Base-by-base conservation (phyloP, 345 rosid genomes). In the Pistacia vera region DNA sequence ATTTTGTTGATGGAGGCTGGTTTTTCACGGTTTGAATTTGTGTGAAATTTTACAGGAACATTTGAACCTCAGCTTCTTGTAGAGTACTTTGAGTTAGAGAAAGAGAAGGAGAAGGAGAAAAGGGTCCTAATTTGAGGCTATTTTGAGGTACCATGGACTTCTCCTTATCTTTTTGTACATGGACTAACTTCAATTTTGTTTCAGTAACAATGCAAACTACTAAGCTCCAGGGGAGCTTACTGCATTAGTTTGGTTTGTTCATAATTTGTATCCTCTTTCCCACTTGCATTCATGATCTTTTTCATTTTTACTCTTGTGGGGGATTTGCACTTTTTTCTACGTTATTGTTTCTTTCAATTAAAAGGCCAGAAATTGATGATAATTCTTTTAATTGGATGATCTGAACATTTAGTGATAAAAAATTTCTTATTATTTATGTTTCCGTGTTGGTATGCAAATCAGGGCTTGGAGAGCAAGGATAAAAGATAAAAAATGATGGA, bases 401-500 rank as follows among this genome's bases (percentile, higher is more conserved):
- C 33, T 30, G 33, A 30, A 30, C 33, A 30, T 30, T 30, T 30
- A 30, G 33, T 30, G 33, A 1, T 30, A 30, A 30, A 30, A 30
- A 30, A 1, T 30, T 30, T 30, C 33, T 30, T 30, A 30, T 30
- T 25, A 18, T 30, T 14, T 30, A 70, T 52, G 30, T 17, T 2
- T 48, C n/a, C 16, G 0, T 54, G 28, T 52, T 54, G 61, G 18
- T 63, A 52, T 62, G 60, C 35, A 18, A 5, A 35, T 13, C 55
- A 69, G 74, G 61, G 33, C 46, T 20, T 51, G 20, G 62, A 33
- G 66, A 70, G 54, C 62, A 66, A 65, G 77, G 46, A 20, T 44
- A 25, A 57, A 77, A 54, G 57, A 17, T 54, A 54, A 54, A 54
- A 63, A 82, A 22, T 77, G 80, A 85, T 73, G 86, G 96, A 55